Evolutionary conservation across 192 early-diverging fungal species (phyloP).

Genomic region (Linnemannia exigua): DNA sequence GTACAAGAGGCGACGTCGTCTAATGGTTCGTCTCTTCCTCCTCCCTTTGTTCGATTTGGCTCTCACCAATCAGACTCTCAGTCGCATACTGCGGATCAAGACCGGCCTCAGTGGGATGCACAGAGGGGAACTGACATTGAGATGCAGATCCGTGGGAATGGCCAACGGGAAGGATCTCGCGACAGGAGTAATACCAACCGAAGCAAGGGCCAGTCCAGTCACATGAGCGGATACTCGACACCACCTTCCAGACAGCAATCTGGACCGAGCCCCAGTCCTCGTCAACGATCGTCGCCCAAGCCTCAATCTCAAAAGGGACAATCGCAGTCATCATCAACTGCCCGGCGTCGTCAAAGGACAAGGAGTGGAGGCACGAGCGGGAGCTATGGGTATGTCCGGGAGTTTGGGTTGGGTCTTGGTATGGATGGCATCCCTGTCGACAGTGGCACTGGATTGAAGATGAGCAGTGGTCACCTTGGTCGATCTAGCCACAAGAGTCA

Average conservation of each 20-base stretch:
- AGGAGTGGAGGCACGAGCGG: slow-evolving; percentile 30
- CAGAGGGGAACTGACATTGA: not conserved
- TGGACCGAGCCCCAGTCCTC: slow-evolving; percentile 8
- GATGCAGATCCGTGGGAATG: not conserved
- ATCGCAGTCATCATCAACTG: not conserved
- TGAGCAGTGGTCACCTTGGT: slow-evolving; percentile 26
- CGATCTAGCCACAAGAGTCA: slow-evolving; percentile 10
- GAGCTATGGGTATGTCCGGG: slow-evolving; percentile 23
- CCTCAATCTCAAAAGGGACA: slow-evolving; percentile 16
- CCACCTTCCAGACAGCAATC: slow-evolving; percentile 13
- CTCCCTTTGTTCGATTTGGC: not conserved
- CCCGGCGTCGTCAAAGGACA: slow-evolving; percentile 31
- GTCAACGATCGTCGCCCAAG: slow-evolving; percentile 14
- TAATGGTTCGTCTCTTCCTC: not conserved
- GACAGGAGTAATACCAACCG: not conserved
- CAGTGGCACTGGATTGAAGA: slow-evolving; percentile 41
- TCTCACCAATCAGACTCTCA: not conserved
- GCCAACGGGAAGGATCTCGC: not conserved
- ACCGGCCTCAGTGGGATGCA: not conserved
- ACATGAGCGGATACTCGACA: slow-evolving; percentile 17
- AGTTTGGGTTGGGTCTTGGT: slow-evolving; percentile 51
- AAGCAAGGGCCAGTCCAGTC: not conserved
- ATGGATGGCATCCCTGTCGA: slow-evolving; percentile 44
- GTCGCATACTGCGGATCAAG: not conserved
- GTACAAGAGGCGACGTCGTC: not conserved